Evolutionary conservation across 1,284 basidiomycete genomes (phyloP).

Genomic region (Bondarzewia mesenterica): DNA sequence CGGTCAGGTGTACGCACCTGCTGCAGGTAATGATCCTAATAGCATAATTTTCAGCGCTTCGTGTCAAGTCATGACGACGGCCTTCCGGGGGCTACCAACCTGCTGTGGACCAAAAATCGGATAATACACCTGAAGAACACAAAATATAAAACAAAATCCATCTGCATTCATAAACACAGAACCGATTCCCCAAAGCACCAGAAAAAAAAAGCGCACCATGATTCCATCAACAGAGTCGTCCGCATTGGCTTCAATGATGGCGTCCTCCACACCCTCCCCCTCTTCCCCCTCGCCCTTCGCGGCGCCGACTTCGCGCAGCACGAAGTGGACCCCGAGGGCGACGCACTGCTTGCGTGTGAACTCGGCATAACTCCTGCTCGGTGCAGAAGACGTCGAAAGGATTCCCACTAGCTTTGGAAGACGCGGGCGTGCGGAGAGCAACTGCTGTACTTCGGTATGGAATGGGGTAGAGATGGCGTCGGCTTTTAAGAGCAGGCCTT

Average conservation of each 20-base stretch:
- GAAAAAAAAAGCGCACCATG: slow-evolving; percentile 58
- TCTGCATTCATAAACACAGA: not conserved
- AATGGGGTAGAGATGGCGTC: slow-evolving; percentile 64
- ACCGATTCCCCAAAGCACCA: not conserved
- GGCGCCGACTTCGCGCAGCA: slow-evolving; percentile 65
- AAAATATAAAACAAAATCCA: not conserved
- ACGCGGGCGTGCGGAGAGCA: slow-evolving; percentile 31
- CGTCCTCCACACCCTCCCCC: slow-evolving; percentile 83
- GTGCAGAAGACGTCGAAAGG: slow-evolving; percentile 79
- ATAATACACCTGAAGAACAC: slow-evolving; percentile 70
- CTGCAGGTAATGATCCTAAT: slow-evolving; percentile 92
- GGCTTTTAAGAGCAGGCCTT: slow-evolving; percentile 70
- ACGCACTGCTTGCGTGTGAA: slow-evolving; percentile 92
- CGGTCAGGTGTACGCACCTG: slow-evolving; percentile 42
- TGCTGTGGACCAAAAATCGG: slow-evolving; percentile 85
- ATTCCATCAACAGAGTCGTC: slow-evolving; percentile 86
- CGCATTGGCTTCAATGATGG: slow-evolving; percentile 91
- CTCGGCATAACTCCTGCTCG: slow-evolving; percentile 87
- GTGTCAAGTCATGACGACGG: not conserved
- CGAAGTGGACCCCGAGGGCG: slow-evolving; percentile 82
- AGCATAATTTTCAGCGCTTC: slow-evolving; percentile 3
- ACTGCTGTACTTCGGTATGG: slow-evolving; percentile 54
- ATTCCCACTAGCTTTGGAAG: slow-evolving; percentile 86
- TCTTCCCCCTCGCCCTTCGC: slow-evolving; percentile 46
- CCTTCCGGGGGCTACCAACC: slow-evolving; percentile 33